Evolutionary conservation across 1,139 yeast species (phyloP).

Genomic region (Diutina mesorugosa): DNA sequence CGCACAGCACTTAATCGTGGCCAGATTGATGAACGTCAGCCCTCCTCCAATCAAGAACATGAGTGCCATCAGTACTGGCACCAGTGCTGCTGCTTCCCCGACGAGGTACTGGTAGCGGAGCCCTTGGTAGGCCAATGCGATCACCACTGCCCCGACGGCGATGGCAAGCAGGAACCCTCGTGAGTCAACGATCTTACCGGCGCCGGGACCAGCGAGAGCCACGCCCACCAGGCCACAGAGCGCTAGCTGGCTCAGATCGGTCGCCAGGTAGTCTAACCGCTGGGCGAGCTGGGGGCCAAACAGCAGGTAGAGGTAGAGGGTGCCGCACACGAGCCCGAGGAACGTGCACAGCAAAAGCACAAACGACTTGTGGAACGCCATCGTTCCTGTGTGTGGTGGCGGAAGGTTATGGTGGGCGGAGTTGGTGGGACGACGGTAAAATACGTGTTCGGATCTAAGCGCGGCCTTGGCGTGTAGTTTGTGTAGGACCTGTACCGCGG

Average conservation of each 20-base stretch:
- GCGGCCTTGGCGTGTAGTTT: background rate
- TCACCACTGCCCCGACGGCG: constrained; percentile 27
- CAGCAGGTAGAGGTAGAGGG: constrained; percentile 46
- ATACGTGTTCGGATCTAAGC: background rate
- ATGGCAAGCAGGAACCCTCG: constrained; percentile 35
- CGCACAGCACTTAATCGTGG: constrained; percentile 47
- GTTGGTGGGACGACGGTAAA: background rate
- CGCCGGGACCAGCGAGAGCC: constrained; percentile 42
- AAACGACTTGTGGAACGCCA: constrained; percentile 13
- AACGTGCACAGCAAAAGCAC: constrained; percentile 34
- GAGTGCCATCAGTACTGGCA: constrained; percentile 16
- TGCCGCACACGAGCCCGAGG: constrained; percentile 45
- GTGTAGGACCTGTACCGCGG: background rate
- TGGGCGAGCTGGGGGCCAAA: constrained; percentile 55
- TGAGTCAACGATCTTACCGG: constrained; percentile 47
- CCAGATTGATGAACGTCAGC: constrained; percentile 38
- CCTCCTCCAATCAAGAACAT: constrained; percentile 39
- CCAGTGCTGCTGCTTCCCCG: constrained; percentile 14
- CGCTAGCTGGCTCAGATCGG: constrained; percentile 44
- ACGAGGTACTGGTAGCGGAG: constrained; percentile 32
- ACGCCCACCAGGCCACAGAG: constrained; percentile 48
- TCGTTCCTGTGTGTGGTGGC: background rate
- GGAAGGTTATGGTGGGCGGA: background rate
- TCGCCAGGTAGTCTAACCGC: constrained; percentile 35
- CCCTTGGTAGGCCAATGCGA: constrained; percentile 32